These are phyloP conservation scores for Lichtheimia ornata DNA, from an alignment of 371 early-diverging fungal species.

Conservation along the genomic window DNA sequence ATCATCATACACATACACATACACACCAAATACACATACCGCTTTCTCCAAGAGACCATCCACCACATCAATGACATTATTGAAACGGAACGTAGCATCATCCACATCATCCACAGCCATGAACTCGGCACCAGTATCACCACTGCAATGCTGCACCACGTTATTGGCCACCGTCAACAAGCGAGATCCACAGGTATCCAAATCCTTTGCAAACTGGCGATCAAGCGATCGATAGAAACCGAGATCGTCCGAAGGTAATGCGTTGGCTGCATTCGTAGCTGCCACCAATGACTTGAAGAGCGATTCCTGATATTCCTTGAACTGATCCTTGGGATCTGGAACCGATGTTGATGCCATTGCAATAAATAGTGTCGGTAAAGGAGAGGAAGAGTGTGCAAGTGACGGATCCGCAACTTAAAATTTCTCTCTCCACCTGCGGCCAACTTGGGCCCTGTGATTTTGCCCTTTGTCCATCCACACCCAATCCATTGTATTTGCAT, in stretches of 20 bases:
- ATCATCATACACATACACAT: conserved; percentile 6
- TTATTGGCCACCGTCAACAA: conserved; percentile 62
- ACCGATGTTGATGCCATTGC: conserved; percentile 11
- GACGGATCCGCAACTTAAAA: neutral
- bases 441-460: no score
- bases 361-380: no score
- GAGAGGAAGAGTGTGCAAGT: conserved; percentile 4
- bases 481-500: no score
- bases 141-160: conserved; percentile 53
- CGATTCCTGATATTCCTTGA: conserved; percentile 56
- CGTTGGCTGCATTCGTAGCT: conserved; percentile 67
- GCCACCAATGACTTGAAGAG: conserved; percentile 62
- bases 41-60: conserved; percentile 85
- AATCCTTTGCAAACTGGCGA: conserved; percentile 54
- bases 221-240: conserved; percentile 73
- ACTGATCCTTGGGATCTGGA: conserved; percentile 49
- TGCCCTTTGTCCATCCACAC: no score
- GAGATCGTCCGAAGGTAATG: conserved; percentile 66
- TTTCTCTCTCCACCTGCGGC: no score
- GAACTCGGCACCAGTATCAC: conserved; percentile 26
- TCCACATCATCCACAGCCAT: conserved; percentile 56
- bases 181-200: conserved; percentile 52
- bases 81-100: conserved; percentile 72
- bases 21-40: conserved; percentile 49
- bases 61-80: conserved; percentile 71